Evolutionary conservation across 495 filamentous ascomycete genomes (phyloP).

Genomic region (Peziza echinospora): DNA sequence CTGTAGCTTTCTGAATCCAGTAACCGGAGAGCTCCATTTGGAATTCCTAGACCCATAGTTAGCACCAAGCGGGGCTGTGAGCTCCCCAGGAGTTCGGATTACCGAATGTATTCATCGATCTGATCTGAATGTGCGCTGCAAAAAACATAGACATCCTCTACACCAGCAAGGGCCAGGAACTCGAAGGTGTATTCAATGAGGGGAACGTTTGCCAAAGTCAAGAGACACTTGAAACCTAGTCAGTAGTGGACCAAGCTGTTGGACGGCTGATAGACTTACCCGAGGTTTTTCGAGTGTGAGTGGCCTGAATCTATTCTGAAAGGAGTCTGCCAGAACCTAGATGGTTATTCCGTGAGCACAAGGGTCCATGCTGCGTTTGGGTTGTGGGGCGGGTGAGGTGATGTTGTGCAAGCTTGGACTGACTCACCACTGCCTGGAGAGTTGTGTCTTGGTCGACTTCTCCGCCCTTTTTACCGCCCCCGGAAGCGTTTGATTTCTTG

Average conservation of each 20-base stretch:
- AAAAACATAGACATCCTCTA: conserved; percentile 81
- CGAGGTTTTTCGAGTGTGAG: conserved; percentile 76
- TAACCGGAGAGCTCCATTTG: conserved; percentile 45
- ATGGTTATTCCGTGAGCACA: too few relatives aligned
- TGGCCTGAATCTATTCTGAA: conserved; percentile 72
- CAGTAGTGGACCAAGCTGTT: conserved; percentile 3
- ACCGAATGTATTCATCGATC: conserved; percentile 59
- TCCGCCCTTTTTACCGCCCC: conserved; percentile 39
- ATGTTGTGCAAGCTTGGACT: too few relatives aligned
- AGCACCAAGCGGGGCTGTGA: not conserved
- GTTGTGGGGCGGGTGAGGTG: not conserved
- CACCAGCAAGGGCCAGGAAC: conserved; percentile 81
- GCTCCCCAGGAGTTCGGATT: not conserved
- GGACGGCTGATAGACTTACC: conserved; percentile 29
- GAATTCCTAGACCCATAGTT: conserved; percentile 27
- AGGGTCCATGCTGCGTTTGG: too few relatives aligned
- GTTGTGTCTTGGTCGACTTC: conserved; percentile 59
- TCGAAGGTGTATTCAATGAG: conserved; percentile 96
- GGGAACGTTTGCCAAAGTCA: conserved; percentile 81
- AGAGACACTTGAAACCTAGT: conserved; percentile 66
- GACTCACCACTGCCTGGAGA: conserved; percentile 68
- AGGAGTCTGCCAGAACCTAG: conserved; percentile 63
- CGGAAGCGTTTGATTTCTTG: conserved; percentile 2
- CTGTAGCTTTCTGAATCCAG: conserved; percentile 66
- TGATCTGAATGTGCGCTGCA: conserved; percentile 75